Base-by-base conservation (phyloP, 805 yeast genomes). In the Cyberlindnera mississippiensis region DNA sequence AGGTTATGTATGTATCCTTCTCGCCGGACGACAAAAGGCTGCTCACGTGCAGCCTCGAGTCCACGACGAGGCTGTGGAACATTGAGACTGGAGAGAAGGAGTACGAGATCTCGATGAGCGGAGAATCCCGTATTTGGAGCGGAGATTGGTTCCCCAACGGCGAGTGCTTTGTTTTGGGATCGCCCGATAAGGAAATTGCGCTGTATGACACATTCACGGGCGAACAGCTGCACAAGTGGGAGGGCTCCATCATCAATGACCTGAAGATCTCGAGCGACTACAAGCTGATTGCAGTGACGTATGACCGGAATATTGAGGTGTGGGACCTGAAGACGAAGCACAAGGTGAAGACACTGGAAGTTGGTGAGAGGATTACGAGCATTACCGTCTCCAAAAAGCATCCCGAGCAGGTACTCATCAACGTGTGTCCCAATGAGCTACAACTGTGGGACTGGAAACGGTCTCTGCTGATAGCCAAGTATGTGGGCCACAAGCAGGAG, bases 391-490 rank as follows among this genome's bases (percentile, higher is more conserved):
- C 89, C 0, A 57, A 61, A 3, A 62, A 61, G 37, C 84, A 83
- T 20, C 72, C 80, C 27, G 68, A 68, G 32, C 65, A 76, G 45
- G 67, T 78, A 8, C 62, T 88, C 32, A 68, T 87, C 18, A 85
- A 80, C 52, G 74, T 81, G 15, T 77, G 79, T 13, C 83, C 87
- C 0, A 88, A 84, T 53, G 93, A 85, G 56, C 60, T 88, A 8
- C 93, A 86, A 52, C 64, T 88, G 4, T 87, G 96, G 95, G 86
- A 87, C 50, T 76, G 85, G 46, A 61, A 71, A 29, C 72, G 69
- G 42, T 75, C 80, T 4, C 63, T 78, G 1, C 57, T 88, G 15
- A 71, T 76, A 22, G 77, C 78, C 42, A 85, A 78, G 52, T 82
- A 75, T 47, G 67, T 77, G 35, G 96, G 96, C 2, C 86, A 83